Evolutionary conservation across 257 asterid genomes (phyloP).

Genomic region (Pogostemon cablin): DNA sequence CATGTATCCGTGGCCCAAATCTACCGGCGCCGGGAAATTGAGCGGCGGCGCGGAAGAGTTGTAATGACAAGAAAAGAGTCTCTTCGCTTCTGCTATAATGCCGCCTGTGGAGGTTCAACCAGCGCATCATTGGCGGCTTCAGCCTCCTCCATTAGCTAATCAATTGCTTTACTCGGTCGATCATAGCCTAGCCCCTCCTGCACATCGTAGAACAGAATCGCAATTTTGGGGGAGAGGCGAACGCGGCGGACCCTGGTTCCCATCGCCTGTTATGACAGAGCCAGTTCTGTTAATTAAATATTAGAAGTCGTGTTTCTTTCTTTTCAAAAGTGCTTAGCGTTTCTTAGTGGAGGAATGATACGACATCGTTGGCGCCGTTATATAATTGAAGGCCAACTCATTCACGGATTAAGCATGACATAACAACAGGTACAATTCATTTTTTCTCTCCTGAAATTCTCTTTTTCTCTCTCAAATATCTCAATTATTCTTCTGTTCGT

Average conservation of each 20-base stretch:
- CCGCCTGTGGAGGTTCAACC: slow-evolving; percentile 11
- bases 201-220: slow-evolving; percentile 60
- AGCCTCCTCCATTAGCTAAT: slow-evolving; percentile 64
- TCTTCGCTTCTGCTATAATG: slow-evolving; percentile 11
- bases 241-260: slow-evolving; percentile 57
- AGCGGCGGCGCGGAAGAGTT: slow-evolving; percentile 16
- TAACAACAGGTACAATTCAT: too few relatives aligned
- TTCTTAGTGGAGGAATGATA: too few relatives aligned
- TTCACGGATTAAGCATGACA: too few relatives aligned
- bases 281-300: too few relatives aligned
- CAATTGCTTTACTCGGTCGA: slow-evolving; percentile 65
- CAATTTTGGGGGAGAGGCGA: slow-evolving; percentile 54
- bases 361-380: too few relatives aligned
- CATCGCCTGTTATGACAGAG: slow-evolving; percentile 21
- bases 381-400: too few relatives aligned
- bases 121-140: slow-evolving; percentile 56
- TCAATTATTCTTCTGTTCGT: too few relatives aligned
- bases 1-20: slow-evolving; percentile 29
- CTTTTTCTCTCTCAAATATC: too few relatives aligned
- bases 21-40: slow-evolving; percentile 25
- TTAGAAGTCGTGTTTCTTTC: too few relatives aligned
- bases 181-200: slow-evolving; percentile 64
- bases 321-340: too few relatives aligned
- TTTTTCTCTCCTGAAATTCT: too few relatives aligned
- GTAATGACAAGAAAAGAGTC: slow-evolving; percentile 30